Conservation (phyloP, 1,284 basidiomycete genomes). For the Trichosporon faecale region DNA sequence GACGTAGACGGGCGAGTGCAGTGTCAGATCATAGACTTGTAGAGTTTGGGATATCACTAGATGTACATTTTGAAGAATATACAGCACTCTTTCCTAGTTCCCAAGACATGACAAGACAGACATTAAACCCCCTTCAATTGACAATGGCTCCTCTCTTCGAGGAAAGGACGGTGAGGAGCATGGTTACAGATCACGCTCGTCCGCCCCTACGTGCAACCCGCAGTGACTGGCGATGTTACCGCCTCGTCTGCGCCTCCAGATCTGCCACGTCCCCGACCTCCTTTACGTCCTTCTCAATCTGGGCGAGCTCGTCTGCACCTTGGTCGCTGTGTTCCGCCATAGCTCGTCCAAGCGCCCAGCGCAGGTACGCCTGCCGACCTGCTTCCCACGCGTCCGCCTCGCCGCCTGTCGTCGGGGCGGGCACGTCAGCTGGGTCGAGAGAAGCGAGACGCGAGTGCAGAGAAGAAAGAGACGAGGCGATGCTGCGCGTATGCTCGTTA, state of each 20-base stretch:
- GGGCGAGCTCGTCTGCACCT: slow-evolving; percentile 20
- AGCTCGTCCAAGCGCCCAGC: slow-evolving; percentile 46
- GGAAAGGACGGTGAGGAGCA: too few species aligned
- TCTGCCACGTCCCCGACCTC: slow-evolving; percentile 27
- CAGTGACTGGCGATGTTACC: not conserved
- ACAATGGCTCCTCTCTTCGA: too few species aligned
- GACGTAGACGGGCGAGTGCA: slow-evolving; percentile 36
- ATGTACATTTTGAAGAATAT: not conserved
- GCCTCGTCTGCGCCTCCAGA: slow-evolving; percentile 23
- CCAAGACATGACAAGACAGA: too few species aligned
- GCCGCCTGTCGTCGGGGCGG: not conserved
- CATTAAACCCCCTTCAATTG: too few species aligned
- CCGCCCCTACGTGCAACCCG: too few species aligned
- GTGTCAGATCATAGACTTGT: not conserved
- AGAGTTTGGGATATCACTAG: not conserved
- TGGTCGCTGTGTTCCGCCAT: slow-evolving; percentile 19
- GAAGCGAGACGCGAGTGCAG: slow-evolving; percentile 29
- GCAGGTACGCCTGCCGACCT: slow-evolving; percentile 50
- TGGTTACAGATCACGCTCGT: too few species aligned
- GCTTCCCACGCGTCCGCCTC: slow-evolving; percentile 43
- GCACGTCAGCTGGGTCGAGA: not conserved
- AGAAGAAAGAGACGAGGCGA: slow-evolving; percentile 28
- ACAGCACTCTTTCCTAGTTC: not conserved
- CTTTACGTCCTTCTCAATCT: slow-evolving; percentile 25
- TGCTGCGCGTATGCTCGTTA: slow-evolving; percentile 29